Evolutionary conservation across 805 yeast species (phyloP).

Genomic region (Saccharomycopsis selenospora): DNA sequence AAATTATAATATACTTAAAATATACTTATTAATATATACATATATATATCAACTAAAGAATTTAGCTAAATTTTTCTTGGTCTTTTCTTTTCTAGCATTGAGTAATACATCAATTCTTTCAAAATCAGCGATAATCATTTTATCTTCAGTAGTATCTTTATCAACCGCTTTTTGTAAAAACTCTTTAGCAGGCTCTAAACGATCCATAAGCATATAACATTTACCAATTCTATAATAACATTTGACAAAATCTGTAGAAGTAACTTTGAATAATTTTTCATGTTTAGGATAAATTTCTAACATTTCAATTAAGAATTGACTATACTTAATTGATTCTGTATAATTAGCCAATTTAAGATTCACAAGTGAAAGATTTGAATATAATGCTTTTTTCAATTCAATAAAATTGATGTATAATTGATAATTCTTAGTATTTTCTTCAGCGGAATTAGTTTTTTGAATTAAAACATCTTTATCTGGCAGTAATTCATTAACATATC

Average conservation of each 20-base stretch:
- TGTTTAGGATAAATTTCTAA: slow-evolving; percentile 19
- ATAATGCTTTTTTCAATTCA: slow-evolving; percentile 36
- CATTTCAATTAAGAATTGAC: slow-evolving; percentile 47
- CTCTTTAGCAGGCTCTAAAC: slow-evolving; percentile 42
- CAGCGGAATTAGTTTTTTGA: slow-evolving; percentile 6
- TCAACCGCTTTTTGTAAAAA: slow-evolving; percentile 39
- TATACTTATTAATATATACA: too few species aligned
- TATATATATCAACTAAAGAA: too few species aligned
- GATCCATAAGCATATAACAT: slow-evolving; percentile 37
- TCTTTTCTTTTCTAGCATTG: slow-evolving; percentile 39
- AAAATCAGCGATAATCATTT: slow-evolving; percentile 39
- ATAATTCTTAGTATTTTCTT: slow-evolving; percentile 32
- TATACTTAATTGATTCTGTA: slow-evolving; percentile 44
- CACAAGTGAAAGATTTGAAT: slow-evolving; percentile 50
- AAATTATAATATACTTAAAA: too few species aligned
- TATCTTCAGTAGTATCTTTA: slow-evolving; percentile 41
- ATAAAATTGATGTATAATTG: slow-evolving; percentile 43
- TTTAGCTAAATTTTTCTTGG: slow-evolving; percentile 51
- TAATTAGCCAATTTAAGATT: slow-evolving; percentile 43
- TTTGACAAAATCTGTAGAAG: slow-evolving; percentile 44
- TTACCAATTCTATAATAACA: slow-evolving; percentile 51
- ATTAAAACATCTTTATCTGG: slow-evolving; percentile 52
- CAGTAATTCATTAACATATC: slow-evolving; percentile 63
- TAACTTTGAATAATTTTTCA: slow-evolving; percentile 29
- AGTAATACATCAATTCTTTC: slow-evolving; percentile 34